phyloP scores from a whole-genome alignment of 306 rosid genomes.

The Quercus wislizeni region DNA sequence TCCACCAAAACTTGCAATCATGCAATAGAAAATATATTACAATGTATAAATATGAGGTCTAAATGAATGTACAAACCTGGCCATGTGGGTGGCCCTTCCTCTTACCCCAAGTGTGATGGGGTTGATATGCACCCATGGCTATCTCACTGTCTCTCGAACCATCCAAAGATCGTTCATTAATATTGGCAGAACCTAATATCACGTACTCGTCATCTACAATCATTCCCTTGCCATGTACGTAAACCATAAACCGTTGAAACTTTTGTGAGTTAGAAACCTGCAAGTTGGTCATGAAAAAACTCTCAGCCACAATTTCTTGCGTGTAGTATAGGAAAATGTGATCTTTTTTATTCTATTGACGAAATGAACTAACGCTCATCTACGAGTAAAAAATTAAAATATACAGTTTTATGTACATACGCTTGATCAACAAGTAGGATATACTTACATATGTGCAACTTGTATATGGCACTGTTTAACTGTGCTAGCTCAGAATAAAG shows the following conservation, averaged over 20 bases:
- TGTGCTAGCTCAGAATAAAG: too few relatives aligned
- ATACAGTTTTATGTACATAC: too few relatives aligned
- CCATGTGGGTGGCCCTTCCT: constrained; percentile 68
- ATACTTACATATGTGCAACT: too few relatives aligned
- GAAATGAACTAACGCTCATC: too few relatives aligned
- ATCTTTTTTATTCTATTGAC: too few relatives aligned
- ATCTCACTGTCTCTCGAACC: constrained; percentile 92
- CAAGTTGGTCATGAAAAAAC: background rate
- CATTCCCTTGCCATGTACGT: constrained; percentile 88
- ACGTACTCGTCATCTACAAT: constrained; percentile 77
- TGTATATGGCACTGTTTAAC: too few relatives aligned
- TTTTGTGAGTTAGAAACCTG: constrained; percentile 70
- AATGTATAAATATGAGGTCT: background rate
- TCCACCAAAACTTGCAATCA: too few relatives aligned
- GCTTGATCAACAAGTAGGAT: too few relatives aligned
- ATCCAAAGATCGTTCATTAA: constrained; percentile 78
- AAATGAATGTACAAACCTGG: constrained; percentile 48
- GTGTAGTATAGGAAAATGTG: background rate
- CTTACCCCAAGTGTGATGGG: constrained; percentile 57
- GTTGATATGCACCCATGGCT: constrained; percentile 89
- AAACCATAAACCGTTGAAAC: constrained; percentile 68
- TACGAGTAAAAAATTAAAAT: too few relatives aligned
- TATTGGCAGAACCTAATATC: constrained; percentile 77
- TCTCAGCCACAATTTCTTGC: background rate
- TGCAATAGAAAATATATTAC: background rate